These are phyloP conservation scores for Daldinia sp. DNA, from an alignment of 2,329 filamentous ascomycete genomes.

Conservation along the genomic window DNA sequence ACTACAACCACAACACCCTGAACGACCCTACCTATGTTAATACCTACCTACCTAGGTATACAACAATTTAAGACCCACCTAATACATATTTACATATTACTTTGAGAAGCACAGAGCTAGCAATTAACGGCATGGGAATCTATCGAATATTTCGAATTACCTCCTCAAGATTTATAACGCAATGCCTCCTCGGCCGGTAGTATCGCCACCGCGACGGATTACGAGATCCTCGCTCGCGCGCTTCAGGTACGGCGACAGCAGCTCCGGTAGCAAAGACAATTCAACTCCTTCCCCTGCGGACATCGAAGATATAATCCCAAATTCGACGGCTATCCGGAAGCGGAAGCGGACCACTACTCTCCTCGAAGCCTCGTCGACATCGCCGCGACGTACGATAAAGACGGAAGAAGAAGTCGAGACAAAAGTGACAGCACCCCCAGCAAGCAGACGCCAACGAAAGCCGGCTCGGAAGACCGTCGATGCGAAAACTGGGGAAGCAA, in stretches of 20 bases:
- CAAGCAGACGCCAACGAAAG: conserved; percentile 45
- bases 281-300: conserved; percentile 38
- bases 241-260: conserved; percentile 46
- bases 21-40: too few relatives aligned
- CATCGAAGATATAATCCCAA: conserved; percentile 50
- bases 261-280: conserved; percentile 29
- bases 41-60: too few relatives aligned
- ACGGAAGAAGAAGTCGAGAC: conserved; percentile 33
- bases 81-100: neutral
- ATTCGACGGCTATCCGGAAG: conserved; percentile 41
- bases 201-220: conserved; percentile 49
- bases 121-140: conserved; percentile 31
- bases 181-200: conserved; percentile 44
- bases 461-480: conserved; percentile 47
- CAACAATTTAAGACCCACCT: neutral
- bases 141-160: conserved; percentile 23
- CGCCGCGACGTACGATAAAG: conserved; percentile 31
- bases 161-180: conserved; percentile 18
- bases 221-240: conserved; percentile 51
- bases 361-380: conserved; percentile 16
- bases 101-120: neutral
- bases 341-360: conserved; percentile 46
- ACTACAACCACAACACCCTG: conserved; percentile 2
- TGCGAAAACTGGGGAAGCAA: conserved; percentile 38
- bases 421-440: conserved; percentile 18